phyloP scores from a whole-genome alignment of 768 basidiomycete species.

The Phaeotremella skinneri region DNA sequence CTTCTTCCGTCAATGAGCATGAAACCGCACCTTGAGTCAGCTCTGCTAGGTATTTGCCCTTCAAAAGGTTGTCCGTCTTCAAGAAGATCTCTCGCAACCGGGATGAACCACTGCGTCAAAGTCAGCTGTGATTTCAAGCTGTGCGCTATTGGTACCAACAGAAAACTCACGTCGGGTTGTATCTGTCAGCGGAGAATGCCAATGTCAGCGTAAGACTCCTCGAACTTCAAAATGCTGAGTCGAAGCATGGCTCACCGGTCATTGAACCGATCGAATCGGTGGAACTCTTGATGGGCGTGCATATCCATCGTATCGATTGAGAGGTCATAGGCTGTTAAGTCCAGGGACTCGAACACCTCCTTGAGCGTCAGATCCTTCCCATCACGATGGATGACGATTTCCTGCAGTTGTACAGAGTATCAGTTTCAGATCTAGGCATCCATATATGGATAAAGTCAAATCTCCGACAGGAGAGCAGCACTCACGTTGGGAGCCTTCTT shows the following conservation, averaged over 20 bases:
- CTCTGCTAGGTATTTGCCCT: constrained; percentile 91
- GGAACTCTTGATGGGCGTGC: constrained; percentile 98
- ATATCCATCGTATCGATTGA: constrained; percentile 99
- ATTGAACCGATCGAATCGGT: constrained; percentile 98
- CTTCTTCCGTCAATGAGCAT: background rate
- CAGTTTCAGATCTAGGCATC: background rate
- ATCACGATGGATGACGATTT: constrained; percentile 93
- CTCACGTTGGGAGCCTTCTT: constrained; percentile 48
- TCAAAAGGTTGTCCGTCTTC: constrained; percentile 93
- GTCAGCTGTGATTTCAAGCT: constrained; percentile 21
- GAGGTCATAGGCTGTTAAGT: constrained; percentile 92
- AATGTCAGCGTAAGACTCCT: background rate
- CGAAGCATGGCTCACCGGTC: constrained; percentile 59
- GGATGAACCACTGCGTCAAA: constrained; percentile 68
- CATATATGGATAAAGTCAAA: background rate
- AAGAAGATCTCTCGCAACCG: constrained; percentile 93
- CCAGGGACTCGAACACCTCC: constrained; percentile 94
- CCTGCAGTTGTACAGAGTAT: constrained; percentile 57
- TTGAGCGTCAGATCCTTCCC: constrained; percentile 76
- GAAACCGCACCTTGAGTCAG: constrained; percentile 70
- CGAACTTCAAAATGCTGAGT: background rate
- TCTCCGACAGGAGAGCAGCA: background rate
- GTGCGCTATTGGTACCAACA: background rate
- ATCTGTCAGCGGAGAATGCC: constrained; percentile 56
- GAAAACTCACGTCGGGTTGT: constrained; percentile 66